Evolutionary conservation across 441 rosid genomes (phyloP).

Genomic region (Corymbia calophylla): DNA sequence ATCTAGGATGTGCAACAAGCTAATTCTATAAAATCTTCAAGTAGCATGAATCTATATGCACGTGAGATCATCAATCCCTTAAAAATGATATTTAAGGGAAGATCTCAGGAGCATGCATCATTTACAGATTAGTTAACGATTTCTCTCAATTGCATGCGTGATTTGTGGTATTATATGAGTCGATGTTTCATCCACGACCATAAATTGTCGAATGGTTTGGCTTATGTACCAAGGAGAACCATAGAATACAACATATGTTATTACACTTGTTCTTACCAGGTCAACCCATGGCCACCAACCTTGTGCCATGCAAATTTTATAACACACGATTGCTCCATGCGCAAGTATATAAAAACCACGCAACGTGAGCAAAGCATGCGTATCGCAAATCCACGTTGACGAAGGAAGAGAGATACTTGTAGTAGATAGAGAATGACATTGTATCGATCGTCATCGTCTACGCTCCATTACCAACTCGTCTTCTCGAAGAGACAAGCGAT

Average conservation of each 20-base stretch:
- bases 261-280: neutral
- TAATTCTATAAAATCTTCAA: neutral
- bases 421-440: neutral
- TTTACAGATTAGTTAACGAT: neutral
- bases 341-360: fast-evolving
- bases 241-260: neutral
- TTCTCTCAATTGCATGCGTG: neutral
- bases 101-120: fast-evolving
- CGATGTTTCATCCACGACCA: neutral
- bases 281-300: neutral
- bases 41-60: neutral
- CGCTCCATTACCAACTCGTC: neutral
- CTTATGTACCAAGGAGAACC: neutral
- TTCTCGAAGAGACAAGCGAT: neutral
- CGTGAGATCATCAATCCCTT: neutral
- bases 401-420: neutral
- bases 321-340: fast-evolving
- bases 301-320: neutral
- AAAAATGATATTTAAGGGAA: neutral
- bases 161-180: neutral
- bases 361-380: neutral
- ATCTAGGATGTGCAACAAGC: neutral
- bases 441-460: neutral
- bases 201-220: neutral
- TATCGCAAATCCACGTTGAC: neutral